Percentiles rank a stretch among this genome's conserved stretches.
Conservation (phyloP, 371 early-diverging fungal genomes). For the Lichtheimia ramosa region DNA sequence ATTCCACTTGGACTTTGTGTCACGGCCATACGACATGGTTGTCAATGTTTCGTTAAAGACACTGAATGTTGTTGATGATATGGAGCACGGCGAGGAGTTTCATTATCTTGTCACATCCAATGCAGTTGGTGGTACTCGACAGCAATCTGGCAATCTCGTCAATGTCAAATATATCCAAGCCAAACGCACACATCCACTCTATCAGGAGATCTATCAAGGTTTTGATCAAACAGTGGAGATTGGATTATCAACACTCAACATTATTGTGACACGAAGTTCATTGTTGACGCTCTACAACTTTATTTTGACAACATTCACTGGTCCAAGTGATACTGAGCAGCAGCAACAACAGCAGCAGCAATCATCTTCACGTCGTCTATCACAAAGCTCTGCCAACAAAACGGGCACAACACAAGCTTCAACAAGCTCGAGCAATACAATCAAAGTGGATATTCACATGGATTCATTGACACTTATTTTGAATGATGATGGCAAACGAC, state of each 20-base stretch:
- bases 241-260: slow-evolving; percentile 66
- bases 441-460: slow-evolving; percentile 66
- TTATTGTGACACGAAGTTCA: slow-evolving; percentile 71
- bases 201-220: slow-evolving; percentile 50
- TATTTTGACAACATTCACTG: slow-evolving; percentile 71
- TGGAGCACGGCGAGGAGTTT: slow-evolving; percentile 49
- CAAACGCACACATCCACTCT: slow-evolving; percentile 62
- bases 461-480: slow-evolving; percentile 66
- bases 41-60: slow-evolving; percentile 65
- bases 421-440: slow-evolving; percentile 24
- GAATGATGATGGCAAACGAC: slow-evolving; percentile 58
- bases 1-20: slow-evolving; percentile 57
- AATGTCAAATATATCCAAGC: slow-evolving; percentile 61
- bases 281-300: slow-evolving; percentile 77
- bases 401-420: background rate
- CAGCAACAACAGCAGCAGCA: background rate
- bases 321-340: slow-evolving; percentile 16
- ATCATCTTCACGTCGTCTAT: background rate
- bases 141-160: slow-evolving; percentile 45
- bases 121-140: slow-evolving; percentile 14
- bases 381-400: background rate
- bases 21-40: slow-evolving; percentile 58
- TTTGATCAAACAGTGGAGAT: slow-evolving; percentile 73
- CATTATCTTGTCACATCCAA: slow-evolving; percentile 67
- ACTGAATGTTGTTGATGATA: slow-evolving; percentile 63